Percentiles rank a stretch among this genome's conserved stretches.
phyloP scores from a whole-genome alignment of 257 asterid genomes.

The Linaria vulgaris region DNA sequence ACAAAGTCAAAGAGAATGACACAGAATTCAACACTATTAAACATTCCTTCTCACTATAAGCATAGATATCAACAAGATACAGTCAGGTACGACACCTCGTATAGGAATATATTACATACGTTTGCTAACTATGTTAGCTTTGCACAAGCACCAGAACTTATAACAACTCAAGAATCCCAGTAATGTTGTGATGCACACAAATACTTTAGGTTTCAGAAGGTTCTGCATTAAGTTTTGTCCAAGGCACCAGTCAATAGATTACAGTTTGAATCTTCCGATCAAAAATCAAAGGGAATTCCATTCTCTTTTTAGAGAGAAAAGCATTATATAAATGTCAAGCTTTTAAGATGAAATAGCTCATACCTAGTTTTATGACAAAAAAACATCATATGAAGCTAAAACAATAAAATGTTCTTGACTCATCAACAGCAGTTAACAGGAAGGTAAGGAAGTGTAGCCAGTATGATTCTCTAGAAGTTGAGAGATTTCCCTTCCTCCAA shows the following conservation, averaged over 20 bases:
- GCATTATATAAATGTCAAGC: constrained; percentile 3
- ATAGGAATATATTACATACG: constrained; percentile 20
- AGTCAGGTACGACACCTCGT: constrained; percentile 8
- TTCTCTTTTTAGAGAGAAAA: neutral
- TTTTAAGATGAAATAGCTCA: constrained; percentile 1
- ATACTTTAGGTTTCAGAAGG: neutral
- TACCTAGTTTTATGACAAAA: constrained; percentile 1
- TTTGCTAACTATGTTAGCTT: constrained; percentile 17
- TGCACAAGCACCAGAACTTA: constrained; percentile 8
- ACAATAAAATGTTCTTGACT: constrained; percentile 11
- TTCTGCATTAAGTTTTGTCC: constrained; percentile 1
- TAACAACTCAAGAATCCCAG: constrained; percentile 20
- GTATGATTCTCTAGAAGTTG: constrained; percentile 10
- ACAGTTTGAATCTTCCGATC: constrained; percentile 15
- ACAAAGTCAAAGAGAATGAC: constrained; percentile 21
- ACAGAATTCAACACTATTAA: constrained; percentile 12
- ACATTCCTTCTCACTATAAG: constrained; percentile 20
- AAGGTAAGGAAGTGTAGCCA: constrained; percentile 14
- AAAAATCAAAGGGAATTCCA: neutral
- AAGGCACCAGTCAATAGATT: constrained; percentile 7
- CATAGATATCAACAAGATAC: constrained; percentile 23
- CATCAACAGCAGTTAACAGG: constrained; percentile 14
- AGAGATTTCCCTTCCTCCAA: constrained; percentile 2
- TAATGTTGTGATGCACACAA: constrained; percentile 2
- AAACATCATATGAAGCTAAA: constrained; percentile 11